Evolutionary conservation across 495 filamentous ascomycete species (phyloP).

Genomic region (Hyaloscypha finlandica): DNA sequence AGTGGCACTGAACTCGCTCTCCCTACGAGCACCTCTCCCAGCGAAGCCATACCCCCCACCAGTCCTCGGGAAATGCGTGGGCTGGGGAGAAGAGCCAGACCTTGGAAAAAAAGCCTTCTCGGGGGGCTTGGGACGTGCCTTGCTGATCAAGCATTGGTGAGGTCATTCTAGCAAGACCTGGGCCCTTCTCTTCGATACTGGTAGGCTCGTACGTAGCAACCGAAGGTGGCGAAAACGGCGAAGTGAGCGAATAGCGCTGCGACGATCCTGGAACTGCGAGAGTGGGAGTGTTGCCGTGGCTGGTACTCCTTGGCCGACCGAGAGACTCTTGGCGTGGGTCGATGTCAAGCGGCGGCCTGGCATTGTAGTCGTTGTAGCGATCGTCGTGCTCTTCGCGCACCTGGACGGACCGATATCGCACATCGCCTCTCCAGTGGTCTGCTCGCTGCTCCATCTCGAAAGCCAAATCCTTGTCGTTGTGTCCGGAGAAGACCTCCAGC

Average conservation of each 20-base stretch:
- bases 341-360: neutral
- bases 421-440: too few species aligned
- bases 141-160: neutral
- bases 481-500: neutral
- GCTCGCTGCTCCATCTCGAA: neutral
- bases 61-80: neutral
- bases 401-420: too few species aligned
- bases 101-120: neutral
- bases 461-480: neutral
- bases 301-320: conserved; percentile 6
- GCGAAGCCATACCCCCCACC: neutral
- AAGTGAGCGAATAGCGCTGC: neutral
- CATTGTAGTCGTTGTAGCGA: conserved; percentile 2
- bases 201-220: neutral
- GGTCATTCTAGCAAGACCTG: neutral
- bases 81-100: neutral
- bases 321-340: neutral
- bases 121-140: neutral
- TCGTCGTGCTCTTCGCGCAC: neutral
- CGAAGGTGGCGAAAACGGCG: neutral
- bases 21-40: neutral
- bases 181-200: neutral
- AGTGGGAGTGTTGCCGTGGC: neutral
- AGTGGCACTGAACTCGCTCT: neutral
- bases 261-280: neutral